phyloP scores from a whole-genome alignment of 2,329 filamentous ascomycete genomes.

The Clonostachys chloroleuca region DNA sequence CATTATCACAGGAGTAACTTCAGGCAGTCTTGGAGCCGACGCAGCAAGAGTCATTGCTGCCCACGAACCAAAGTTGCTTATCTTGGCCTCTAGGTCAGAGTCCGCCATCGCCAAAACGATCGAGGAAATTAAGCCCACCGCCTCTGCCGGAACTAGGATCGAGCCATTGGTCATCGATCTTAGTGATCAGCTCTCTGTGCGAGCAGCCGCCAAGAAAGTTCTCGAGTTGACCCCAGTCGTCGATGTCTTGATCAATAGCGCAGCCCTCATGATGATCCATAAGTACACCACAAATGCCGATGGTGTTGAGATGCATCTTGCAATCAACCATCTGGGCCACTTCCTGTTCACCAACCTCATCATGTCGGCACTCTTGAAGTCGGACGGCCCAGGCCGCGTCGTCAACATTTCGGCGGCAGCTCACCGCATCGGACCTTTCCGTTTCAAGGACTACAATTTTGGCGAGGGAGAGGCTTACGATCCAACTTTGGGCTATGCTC shows the following conservation, averaged over 20 bases:
- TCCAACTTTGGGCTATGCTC: conserved; percentile 13
- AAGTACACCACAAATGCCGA: conserved; percentile 14
- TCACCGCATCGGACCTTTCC: background rate
- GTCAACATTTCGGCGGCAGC: background rate
- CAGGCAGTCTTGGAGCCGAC: conserved; percentile 1
- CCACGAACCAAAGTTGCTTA: background rate
- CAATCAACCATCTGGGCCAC: conserved; percentile 23
- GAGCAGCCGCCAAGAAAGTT: background rate
- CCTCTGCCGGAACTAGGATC: background rate
- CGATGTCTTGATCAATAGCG: conserved; percentile 26
- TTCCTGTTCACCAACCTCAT: conserved; percentile 25
- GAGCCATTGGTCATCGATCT: background rate
- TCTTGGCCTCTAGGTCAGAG: conserved; percentile 2
- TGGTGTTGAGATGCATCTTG: conserved; percentile 23
- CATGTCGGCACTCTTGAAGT: conserved; percentile 14
- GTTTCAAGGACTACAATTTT: conserved; percentile 1
- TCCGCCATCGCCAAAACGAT: background rate
- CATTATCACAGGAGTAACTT: conserved; percentile 4
- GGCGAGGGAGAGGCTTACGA: conserved; percentile 9
- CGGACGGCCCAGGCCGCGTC: background rate
- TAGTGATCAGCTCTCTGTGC: background rate
- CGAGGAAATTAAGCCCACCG: background rate
- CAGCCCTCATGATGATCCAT: conserved; percentile 26
- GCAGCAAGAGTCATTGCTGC: conserved; percentile 1
- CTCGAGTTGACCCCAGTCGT: background rate